Percentiles rank a stretch among this genome's conserved stretches.
Evolutionary conservation across 2,329 filamentous ascomycete species (phyloP).

Genomic region (Epichloe baconii): DNA sequence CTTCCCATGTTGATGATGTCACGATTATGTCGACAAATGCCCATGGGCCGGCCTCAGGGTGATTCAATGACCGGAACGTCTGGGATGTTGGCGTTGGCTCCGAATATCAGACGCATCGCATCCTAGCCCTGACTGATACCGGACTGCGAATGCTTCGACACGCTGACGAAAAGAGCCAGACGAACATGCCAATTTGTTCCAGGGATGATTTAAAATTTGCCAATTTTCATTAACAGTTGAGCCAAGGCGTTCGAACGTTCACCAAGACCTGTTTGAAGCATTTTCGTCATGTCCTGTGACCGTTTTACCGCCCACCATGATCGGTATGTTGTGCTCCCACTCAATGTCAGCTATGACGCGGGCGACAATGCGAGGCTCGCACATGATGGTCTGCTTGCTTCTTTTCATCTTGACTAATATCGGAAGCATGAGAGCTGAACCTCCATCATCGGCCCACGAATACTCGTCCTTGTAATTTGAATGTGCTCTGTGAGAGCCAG

Average conservation of each 20-base stretch:
- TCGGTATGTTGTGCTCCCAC: background rate
- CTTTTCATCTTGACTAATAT: too few relatives aligned
- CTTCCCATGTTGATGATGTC: background rate
- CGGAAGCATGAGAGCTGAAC: too few relatives aligned
- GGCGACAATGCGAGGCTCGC: too few relatives aligned
- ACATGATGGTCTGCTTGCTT: too few relatives aligned
- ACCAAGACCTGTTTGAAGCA: too few relatives aligned
- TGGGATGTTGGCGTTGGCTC: background rate
- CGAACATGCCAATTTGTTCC: background rate
- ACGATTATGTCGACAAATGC: background rate
- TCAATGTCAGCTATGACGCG: too few relatives aligned
- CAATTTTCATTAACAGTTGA: too few relatives aligned
- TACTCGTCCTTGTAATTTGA: background rate
- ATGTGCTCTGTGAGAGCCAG: background rate
- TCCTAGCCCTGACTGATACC: background rate
- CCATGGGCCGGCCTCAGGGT: background rate
- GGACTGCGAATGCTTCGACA: background rate
- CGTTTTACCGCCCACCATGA: background rate
- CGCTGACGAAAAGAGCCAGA: background rate
- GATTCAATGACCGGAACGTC: background rate
- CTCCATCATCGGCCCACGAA: too few relatives aligned
- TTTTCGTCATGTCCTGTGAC: background rate
- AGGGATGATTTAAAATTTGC: too few relatives aligned
- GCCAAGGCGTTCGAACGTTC: too few relatives aligned
- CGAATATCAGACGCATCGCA: background rate